These are phyloP conservation scores for Royoungia palumana DNA, from an alignment of 768 basidiomycete genomes.

Conservation along the genomic window DNA sequence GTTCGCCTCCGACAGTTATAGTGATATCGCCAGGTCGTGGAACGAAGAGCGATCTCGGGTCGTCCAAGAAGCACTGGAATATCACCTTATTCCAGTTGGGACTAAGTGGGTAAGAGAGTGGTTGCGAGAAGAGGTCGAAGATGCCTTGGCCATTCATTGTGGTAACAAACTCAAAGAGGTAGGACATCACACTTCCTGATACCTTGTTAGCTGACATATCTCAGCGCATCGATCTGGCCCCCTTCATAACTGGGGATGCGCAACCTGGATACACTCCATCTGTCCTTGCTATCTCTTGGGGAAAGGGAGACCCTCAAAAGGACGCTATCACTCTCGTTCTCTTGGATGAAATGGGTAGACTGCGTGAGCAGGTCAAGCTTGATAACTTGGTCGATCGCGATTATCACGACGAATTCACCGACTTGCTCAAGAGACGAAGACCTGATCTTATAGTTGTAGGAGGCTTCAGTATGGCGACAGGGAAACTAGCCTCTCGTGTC, in stretches of 20 bases:
- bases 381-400: constrained; percentile 80
- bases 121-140: constrained; percentile 87
- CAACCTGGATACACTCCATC: constrained; percentile 68
- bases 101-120: constrained; percentile 89
- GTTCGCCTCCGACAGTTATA: constrained; percentile 80
- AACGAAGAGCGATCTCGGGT: constrained; percentile 80
- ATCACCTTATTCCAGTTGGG: constrained; percentile 79
- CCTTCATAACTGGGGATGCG: constrained; percentile 60
- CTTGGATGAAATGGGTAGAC: constrained; percentile 82
- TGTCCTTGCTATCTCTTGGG: constrained; percentile 91
- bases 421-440: constrained; percentile 75
- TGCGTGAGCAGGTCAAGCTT: constrained; percentile 86
- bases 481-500: constrained; percentile 62
- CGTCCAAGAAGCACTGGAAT: constrained; percentile 73
- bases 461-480: constrained; percentile 81
- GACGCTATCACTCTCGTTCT: constrained; percentile 85
- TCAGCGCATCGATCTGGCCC: constrained; percentile 81
- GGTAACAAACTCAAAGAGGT: constrained; percentile 69
- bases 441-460: constrained; percentile 89
- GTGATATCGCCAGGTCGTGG: constrained; percentile 86
- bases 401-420: constrained; percentile 68
- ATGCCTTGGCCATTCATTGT: constrained; percentile 67
- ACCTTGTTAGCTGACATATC: constrained; percentile 12
- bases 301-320: constrained; percentile 89
- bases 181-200: constrained; percentile 22